phyloP scores from a whole-genome alignment of 345 rosid genomes.

The Abelmoschus esculentus region DNA sequence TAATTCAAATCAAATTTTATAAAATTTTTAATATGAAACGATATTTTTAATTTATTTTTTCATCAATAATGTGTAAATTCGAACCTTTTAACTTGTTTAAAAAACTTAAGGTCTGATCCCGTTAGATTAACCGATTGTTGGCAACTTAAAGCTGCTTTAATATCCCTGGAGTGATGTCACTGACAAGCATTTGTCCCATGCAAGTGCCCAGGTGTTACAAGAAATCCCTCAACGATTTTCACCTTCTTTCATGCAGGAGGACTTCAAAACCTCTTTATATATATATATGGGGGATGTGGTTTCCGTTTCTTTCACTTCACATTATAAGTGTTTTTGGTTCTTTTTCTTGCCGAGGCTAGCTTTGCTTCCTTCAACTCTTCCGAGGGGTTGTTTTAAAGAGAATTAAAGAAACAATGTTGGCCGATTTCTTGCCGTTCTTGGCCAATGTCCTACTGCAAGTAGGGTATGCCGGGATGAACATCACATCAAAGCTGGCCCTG shows the following conservation, averaged over 20 bases:
- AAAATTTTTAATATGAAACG: too few species aligned
- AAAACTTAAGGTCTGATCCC: too few species aligned
- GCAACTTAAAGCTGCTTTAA: not conserved
- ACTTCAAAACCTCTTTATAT: conserved; percentile 39
- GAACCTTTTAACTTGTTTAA: not conserved
- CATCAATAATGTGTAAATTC: too few species aligned
- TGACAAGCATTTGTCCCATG: conserved; percentile 14
- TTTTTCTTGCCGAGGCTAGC: not conserved
- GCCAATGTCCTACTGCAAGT: conserved; percentile 71
- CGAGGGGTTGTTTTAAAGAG: conserved; percentile 2
- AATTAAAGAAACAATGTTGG: conserved; percentile 19
- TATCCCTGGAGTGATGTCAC: not conserved
- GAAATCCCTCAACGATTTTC: conserved; percentile 43
- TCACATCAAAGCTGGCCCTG: conserved; percentile 82
- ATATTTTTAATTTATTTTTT: too few species aligned
- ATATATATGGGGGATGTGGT: too few species aligned
- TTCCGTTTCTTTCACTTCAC: not conserved
- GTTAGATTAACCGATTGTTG: too few species aligned
- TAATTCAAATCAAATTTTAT: too few species aligned
- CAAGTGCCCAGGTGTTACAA: conserved; percentile 18
- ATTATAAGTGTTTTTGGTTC: conserved; percentile 1
- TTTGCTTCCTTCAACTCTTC: conserved; percentile 7
- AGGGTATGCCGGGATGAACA: conserved; percentile 82
- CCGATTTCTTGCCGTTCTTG: conserved; percentile 51
- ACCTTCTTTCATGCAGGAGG: conserved; percentile 24